phyloP scores from a whole-genome alignment of 2,329 filamentous ascomycete species.

The Kalmusia sp. region DNA sequence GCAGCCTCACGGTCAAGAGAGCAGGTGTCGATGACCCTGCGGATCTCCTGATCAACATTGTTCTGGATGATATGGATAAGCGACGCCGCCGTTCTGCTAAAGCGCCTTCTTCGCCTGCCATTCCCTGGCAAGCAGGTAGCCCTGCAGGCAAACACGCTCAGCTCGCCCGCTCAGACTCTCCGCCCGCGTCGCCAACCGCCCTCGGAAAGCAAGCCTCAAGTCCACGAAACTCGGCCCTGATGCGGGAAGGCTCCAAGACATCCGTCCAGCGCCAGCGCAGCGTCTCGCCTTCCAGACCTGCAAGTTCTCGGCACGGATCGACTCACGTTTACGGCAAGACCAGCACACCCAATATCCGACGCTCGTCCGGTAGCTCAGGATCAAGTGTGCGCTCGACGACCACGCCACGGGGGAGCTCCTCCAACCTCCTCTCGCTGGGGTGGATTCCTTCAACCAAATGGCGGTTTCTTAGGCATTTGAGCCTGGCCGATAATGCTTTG shows the following conservation, averaged over 20 bases:
- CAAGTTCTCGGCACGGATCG: slow-evolving; percentile 75
- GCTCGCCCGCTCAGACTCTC: slow-evolving; percentile 71
- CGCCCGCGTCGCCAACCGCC: slow-evolving; percentile 51
- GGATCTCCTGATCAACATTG: slow-evolving; percentile 89
- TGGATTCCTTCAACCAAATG: slow-evolving; percentile 86
- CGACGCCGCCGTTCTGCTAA: slow-evolving; percentile 87
- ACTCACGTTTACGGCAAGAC: slow-evolving; percentile 69
- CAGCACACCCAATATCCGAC: slow-evolving; percentile 74
- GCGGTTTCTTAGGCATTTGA: slow-evolving; percentile 92
- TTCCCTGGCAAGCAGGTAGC: slow-evolving; percentile 70
- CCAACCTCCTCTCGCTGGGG: slow-evolving; percentile 75
- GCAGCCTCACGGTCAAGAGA: slow-evolving; percentile 86
- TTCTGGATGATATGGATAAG: slow-evolving; percentile 95
- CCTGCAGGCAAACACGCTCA: slow-evolving; percentile 71
- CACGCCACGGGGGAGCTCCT: slow-evolving; percentile 70
- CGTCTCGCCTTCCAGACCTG: slow-evolving; percentile 79
- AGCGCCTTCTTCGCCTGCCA: slow-evolving; percentile 78
- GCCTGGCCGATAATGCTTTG: slow-evolving; percentile 88
- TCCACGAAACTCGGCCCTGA: slow-evolving; percentile 54
- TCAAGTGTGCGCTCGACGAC: slow-evolving; percentile 71
- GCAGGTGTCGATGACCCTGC: slow-evolving; percentile 88
- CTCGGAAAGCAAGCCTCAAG: slow-evolving; percentile 56
- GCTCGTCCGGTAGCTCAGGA: slow-evolving; percentile 93
- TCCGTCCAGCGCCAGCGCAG: slow-evolving; percentile 67
- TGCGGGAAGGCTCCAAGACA: slow-evolving; percentile 62